phyloP scores from a whole-genome alignment of 1,139 yeast species.

The Starmera stellimalicola region DNA sequence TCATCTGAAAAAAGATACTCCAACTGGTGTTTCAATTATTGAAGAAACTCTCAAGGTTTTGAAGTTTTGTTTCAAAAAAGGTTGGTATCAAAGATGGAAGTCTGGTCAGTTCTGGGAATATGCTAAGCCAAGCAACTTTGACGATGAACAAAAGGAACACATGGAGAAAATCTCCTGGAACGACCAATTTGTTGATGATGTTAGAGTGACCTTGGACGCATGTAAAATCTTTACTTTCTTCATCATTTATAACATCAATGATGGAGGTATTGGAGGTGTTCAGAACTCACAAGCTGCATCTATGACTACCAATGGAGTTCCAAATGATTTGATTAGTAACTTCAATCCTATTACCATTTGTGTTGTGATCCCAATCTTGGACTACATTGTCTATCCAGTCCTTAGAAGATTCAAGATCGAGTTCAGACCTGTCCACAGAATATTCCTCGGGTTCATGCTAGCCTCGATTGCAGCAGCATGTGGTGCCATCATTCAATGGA shows the following conservation, averaged over 20 bases:
- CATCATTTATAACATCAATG: conserved; percentile 53
- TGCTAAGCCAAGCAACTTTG: conserved; percentile 43
- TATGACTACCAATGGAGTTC: conserved; percentile 58
- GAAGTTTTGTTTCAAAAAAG: conserved; percentile 29
- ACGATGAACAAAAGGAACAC: conserved; percentile 6
- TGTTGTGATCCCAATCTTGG: conserved; percentile 54
- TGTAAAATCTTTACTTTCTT: conserved; percentile 57
- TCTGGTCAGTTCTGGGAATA: conserved; percentile 40
- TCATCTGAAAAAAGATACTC: conserved; percentile 27
- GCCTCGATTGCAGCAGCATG: conserved; percentile 65
- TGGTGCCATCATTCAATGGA: conserved; percentile 75
- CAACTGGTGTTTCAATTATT: conserved; percentile 41
- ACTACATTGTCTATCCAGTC: conserved; percentile 48
- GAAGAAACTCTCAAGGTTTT: conserved; percentile 34
- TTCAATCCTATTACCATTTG: conserved; percentile 63
- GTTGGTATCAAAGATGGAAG: conserved; percentile 31
- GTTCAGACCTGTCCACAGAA: conserved; percentile 64
- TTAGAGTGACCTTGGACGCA: conserved; percentile 47
- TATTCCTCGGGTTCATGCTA: conserved; percentile 65
- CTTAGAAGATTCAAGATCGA: conserved; percentile 45
- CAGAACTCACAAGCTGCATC: conserved; percentile 61
- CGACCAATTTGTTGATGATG: conserved; percentile 53
- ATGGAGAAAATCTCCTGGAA: conserved; percentile 28
- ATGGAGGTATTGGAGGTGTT: conserved; percentile 55
- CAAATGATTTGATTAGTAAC: conserved; percentile 61